Conservation (phyloP, 2,329 filamentous ascomycete genomes). For the Penicillium sp. region DNA sequence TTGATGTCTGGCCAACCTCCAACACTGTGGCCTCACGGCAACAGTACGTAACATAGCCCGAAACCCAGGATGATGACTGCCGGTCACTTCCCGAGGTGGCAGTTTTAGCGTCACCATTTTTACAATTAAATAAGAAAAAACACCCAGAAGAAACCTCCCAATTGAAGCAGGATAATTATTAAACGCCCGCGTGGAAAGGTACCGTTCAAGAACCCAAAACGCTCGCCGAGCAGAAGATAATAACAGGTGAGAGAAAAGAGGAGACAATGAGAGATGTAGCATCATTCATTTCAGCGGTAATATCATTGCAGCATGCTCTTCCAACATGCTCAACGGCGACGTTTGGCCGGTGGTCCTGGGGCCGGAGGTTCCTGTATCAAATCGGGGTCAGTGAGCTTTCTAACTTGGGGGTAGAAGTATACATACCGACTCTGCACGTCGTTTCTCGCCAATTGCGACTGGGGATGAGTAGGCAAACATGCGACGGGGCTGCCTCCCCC, state of each 20-base stretch:
- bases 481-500: neutral
- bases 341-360: neutral
- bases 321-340: neutral
- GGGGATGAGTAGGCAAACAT: neutral
- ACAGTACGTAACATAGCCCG: too few relatives aligned
- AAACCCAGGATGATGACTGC: too few relatives aligned
- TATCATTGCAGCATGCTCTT: neutral
- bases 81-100: too few relatives aligned
- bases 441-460: neutral
- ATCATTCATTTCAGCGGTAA: neutral
- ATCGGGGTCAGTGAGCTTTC: neutral
- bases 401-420: neutral
- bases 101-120: too few relatives aligned
- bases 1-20: too few relatives aligned
- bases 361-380: neutral
- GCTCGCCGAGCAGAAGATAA: neutral
- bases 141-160: too few relatives aligned
- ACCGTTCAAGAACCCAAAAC: neutral
- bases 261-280: neutral
- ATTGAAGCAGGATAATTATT: neutral
- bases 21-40: too few relatives aligned
- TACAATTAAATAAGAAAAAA: too few relatives aligned
- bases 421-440: neutral
- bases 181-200: neutral
- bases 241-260: neutral